Base-by-base conservation (phyloP, 495 filamentous ascomycete species). In the Penicillium roqueforti region DNA sequence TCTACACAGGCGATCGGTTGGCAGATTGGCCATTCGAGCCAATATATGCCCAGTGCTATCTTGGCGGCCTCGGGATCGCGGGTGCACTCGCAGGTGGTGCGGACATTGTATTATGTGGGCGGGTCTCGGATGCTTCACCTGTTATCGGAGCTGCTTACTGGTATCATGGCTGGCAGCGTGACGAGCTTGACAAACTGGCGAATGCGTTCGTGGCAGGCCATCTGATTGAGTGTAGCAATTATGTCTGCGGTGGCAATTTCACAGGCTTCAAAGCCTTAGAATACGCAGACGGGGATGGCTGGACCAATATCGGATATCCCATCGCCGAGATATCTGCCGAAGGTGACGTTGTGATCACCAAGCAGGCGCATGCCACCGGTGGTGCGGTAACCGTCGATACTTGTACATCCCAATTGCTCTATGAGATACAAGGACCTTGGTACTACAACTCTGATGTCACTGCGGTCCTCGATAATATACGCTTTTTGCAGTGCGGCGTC, bases 401-500 rank as follows among this genome's bases (percentile, higher is more conserved):
- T 2, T 76, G 80, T 40, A 77, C 75, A 11, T 76, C 70, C 13
- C 78, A 84, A 53, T 59, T 83, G 3, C 58, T 84, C 14, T 84
- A 85, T 62, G 82, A 85, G 59, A 78, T 84, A 38, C 82, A 84
- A 54, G 82, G 82, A 1, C 74, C 72, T 1, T 74, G 73, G 60
- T 83, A 83, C 56, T 76, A 75, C 49, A 81, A 84, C 68, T 76
- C 71, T 3, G 79, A 83, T 61, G 80, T 85, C 40, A 80, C 72
- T 1, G 80, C 81, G 2, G 57, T 79, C 28, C 61, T 85, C 22
- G 68, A 68, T 25, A 61, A 77, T 31, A 69, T 83, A 45, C 59
- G 71, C 19, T 72, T 85, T 44, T 70, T 74, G 40, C 68, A 77
- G 60, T 60, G 69, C 19, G 72, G 71, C 14, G 29, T 62, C 48